Evolutionary conservation across 345 rosid species (phyloP), one percentile per base, ranked within the genome.

Genomic region (Clausena lansium): DNA sequence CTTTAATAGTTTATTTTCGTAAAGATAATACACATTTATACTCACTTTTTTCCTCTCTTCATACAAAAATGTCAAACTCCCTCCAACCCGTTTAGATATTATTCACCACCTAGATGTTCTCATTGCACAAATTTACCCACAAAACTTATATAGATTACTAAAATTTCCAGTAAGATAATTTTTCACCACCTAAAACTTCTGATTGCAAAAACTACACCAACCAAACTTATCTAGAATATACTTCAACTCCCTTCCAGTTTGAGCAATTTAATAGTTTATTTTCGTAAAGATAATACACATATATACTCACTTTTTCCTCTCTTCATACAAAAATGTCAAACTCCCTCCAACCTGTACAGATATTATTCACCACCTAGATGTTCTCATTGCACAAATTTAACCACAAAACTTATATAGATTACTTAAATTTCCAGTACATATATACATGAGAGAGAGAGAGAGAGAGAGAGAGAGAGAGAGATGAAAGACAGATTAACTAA

Each of bases 181-280:
- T n/a, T n/a, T n/a, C n/a, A 73, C 65, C n/a, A 62, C 6, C 69
- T 61, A 36, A 25, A 63, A 74, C 3, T 13, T 63, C 38, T 74
- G 13, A 28, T 63, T 22, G 54, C 60, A 75, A 50, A 63, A 20
- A 9, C 30, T 63, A 47, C 25, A 55, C 36, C 33, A 45, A 17
- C 57, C 36, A 41, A 39, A 27, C 64, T 9, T 58, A 14, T 73
- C 52, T 24, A 24, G 20, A 38, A 1, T 27, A 17, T 32, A 62
- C 25, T 24, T 28, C 27, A 74, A 27, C 24, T 28, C 32, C 77
- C 35, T 14, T 13, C 68, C 5, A 41, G 20, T 27, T 57, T n/a
- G 50, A 13, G 50, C 1, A 45, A 5, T 45, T 45, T 45, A 45
- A 45, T 13, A 11, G 50, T 45, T 45, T 0, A 45, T 45, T 45